phyloP scores from a whole-genome alignment of 2,329 filamentous ascomycete genomes.

The Aspergillus pseudonomiae region DNA sequence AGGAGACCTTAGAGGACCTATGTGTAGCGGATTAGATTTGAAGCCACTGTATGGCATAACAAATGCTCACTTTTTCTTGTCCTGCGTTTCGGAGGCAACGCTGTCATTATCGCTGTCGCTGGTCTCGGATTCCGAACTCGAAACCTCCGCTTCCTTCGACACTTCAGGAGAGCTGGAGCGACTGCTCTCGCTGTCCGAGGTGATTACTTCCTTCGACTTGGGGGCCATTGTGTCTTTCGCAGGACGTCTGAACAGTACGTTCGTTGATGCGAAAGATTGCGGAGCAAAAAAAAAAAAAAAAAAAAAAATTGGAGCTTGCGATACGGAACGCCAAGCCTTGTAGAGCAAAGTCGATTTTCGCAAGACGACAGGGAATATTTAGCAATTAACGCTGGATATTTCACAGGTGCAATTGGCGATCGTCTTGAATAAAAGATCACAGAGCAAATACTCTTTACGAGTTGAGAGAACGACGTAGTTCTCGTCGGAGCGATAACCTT shows the following conservation, averaged over 20 bases:
- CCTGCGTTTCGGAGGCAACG: conserved; percentile 9
- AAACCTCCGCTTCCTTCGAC: conserved; percentile 9
- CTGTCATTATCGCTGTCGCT: conserved; percentile 20
- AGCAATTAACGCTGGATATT: neutral
- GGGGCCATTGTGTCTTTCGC: conserved; percentile 26
- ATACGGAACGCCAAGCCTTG: conserved; percentile 14
- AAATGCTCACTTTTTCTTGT: conserved; percentile 14
- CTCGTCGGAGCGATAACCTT: conserved; percentile 30
- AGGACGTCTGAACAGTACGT: neutral
- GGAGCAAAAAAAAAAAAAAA: conserved; percentile 3
- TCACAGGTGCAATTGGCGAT: neutral
- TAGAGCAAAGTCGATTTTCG: neutral
- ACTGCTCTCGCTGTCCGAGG: conserved; percentile 14
- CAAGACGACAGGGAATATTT: neutral
- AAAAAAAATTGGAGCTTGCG: conserved; percentile 11
- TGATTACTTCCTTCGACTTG: conserved; percentile 26
- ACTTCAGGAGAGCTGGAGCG: conserved; percentile 16
- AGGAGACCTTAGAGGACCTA: conserved; percentile 17
- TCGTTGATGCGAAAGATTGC: neutral
- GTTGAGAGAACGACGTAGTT: conserved; percentile 14
- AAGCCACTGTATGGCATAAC: neutral
- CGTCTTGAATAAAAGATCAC: neutral
- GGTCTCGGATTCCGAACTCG: conserved; percentile 14
- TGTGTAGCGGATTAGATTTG: neutral
- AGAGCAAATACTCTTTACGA: conserved; percentile 1